Conservation (phyloP, 1,284 basidiomycete species). For the Apiotrichum akiyoshidainum region DNA sequence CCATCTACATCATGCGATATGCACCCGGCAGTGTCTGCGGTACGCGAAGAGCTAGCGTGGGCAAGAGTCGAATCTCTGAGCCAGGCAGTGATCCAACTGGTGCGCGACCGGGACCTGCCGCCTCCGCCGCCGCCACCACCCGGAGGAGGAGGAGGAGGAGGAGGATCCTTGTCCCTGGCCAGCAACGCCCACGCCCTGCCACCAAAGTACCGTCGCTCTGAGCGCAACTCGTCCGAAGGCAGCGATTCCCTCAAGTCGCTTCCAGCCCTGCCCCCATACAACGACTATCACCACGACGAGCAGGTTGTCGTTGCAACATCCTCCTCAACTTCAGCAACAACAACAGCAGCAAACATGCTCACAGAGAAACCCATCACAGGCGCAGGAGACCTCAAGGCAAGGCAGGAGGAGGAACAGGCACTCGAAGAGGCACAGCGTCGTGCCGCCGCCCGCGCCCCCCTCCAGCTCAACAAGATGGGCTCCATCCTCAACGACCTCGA, state of each 20-base stretch:
- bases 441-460: not conserved
- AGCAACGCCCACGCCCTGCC: conserved; percentile 9
- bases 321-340: not conserved
- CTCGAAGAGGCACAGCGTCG: conserved; percentile 1
- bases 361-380: conserved; percentile 1
- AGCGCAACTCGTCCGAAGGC: conserved; percentile 9
- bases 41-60: conserved; percentile 37
- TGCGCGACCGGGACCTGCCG: conserved; percentile 16
- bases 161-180: too few species aligned
- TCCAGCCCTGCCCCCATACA: conserved; percentile 8
- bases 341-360: too few species aligned
- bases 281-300: conserved; percentile 8
- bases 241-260: conserved; percentile 5
- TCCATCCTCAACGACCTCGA: conserved; percentile 62
- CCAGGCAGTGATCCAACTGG: conserved; percentile 24
- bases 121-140: conserved; percentile 1
- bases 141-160: too few species aligned
- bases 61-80: conserved; percentile 32
- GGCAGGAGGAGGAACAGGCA: not conserved
- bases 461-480: conserved; percentile 3
- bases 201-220: conserved; percentile 12
- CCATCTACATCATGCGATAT: conserved; percentile 7
- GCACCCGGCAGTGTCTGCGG: conserved; percentile 28
- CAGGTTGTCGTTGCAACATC: not conserved
- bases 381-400: not conserved